Evolutionary conservation across 768 basidiomycete species (phyloP).

Genomic region (Chiua virens): DNA sequence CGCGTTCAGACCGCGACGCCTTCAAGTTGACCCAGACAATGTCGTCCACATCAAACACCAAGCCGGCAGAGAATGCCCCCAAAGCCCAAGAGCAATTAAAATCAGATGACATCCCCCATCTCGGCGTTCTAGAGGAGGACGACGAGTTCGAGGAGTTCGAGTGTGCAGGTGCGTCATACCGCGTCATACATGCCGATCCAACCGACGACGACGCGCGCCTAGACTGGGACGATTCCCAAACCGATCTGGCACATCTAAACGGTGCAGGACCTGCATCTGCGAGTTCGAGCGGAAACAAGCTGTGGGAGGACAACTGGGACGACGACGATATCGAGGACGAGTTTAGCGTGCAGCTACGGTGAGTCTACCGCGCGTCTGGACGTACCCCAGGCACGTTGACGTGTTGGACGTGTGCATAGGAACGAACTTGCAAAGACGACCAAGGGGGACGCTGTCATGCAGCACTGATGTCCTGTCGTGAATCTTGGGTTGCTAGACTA

Average conservation of each 20-base stretch:
- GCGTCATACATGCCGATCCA: not conserved
- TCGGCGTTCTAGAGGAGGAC: slow-evolving; percentile 94
- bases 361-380: slow-evolving; percentile 25
- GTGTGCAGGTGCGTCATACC: slow-evolving; percentile 62
- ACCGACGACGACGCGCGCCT: not conserved
- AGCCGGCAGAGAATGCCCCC: slow-evolving; percentile 32
- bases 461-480: slow-evolving; percentile 39
- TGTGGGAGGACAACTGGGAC: slow-evolving; percentile 99
- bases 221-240: slow-evolving; percentile 90
- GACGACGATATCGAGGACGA: slow-evolving; percentile 99
- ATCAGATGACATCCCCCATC: slow-evolving; percentile 54
- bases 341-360: slow-evolving; percentile 95
- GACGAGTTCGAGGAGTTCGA: slow-evolving; percentile 96
- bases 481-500: too few species aligned
- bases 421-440: slow-evolving; percentile 66
- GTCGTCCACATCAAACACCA: slow-evolving; percentile 50
- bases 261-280: slow-evolving; percentile 73
- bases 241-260: slow-evolving; percentile 75
- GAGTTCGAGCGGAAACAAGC: slow-evolving; percentile 80
- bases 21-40: slow-evolving; percentile 27
- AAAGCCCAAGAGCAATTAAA: slow-evolving; percentile 38
- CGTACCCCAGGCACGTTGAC: not conserved
- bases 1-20: slow-evolving; percentile 11
- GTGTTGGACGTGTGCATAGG: slow-evolving; percentile 33
- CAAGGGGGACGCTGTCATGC: slow-evolving; percentile 48